phyloP scores from a whole-genome alignment of 768 basidiomycete species.

The Neoboletus brunneissimus region DNA sequence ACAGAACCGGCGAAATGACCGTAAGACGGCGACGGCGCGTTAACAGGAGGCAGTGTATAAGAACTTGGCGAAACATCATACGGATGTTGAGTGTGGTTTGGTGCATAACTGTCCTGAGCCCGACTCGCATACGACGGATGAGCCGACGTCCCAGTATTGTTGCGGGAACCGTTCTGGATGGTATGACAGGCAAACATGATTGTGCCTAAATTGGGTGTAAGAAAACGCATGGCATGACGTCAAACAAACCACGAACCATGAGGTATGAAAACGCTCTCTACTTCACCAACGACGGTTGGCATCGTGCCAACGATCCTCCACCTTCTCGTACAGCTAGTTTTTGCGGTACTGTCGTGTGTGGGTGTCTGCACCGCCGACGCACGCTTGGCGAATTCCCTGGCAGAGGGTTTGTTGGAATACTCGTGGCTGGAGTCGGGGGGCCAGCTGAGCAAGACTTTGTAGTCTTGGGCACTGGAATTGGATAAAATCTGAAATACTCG shows the following conservation, averaged over 20 bases:
- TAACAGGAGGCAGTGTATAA: slow-evolving; percentile 34
- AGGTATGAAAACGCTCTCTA: slow-evolving; percentile 88
- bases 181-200: slow-evolving; percentile 42
- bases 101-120: slow-evolving; percentile 25
- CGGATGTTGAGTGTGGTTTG: slow-evolving; percentile 24
- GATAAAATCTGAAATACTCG: slow-evolving; percentile 79
- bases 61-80: slow-evolving; percentile 29
- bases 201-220: slow-evolving; percentile 26
- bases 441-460: slow-evolving; percentile 68
- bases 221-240: slow-evolving; percentile 35
- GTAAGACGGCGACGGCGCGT: slow-evolving; percentile 27
- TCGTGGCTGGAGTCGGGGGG: slow-evolving; percentile 56
- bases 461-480: slow-evolving; percentile 47
- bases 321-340: slow-evolving; percentile 83
- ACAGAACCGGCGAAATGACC: slow-evolving; percentile 23
- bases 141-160: slow-evolving; percentile 13
- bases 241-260: slow-evolving; percentile 60
- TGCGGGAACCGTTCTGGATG: slow-evolving; percentile 28
- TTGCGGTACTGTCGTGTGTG: slow-evolving; percentile 61
- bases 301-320: slow-evolving; percentile 72
- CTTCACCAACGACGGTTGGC: slow-evolving; percentile 57
- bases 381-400: slow-evolving; percentile 52
- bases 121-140: slow-evolving; percentile 28
- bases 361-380: slow-evolving; percentile 61
- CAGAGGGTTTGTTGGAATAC: slow-evolving; percentile 40